Conservation (phyloP, 495 filamentous ascomycete species). For the Penicillium paxilli region DNA sequence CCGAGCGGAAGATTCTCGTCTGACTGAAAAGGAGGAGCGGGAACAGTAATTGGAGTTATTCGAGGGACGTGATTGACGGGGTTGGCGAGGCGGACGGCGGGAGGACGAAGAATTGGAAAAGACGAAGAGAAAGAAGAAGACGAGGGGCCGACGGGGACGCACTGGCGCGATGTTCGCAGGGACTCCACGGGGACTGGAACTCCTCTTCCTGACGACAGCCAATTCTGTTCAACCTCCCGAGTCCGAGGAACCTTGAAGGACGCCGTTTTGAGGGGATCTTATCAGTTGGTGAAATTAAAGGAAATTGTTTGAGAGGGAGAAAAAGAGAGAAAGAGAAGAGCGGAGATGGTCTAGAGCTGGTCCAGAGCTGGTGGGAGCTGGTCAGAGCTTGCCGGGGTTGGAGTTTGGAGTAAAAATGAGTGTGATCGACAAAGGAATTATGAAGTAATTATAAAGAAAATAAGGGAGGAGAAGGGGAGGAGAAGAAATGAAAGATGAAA, state of each 20-base stretch:
- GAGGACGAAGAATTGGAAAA: conserved; percentile 33
- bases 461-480: not conserved
- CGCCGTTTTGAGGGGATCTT: conserved; percentile 39
- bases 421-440: not conserved
- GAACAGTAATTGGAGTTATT: conserved; percentile 39
- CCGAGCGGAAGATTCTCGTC: conserved; percentile 44
- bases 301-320: too few relatives aligned
- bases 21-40: conserved; percentile 27
- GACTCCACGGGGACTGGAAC: conserved; percentile 27
- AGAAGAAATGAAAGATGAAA: not conserved
- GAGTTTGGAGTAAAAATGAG: conserved; percentile 8
- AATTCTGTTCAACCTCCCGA: conserved; percentile 31
- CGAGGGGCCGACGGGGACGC: conserved; percentile 27
- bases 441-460: not conserved
- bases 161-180: too few relatives aligned
- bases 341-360: not conserved
- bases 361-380: not conserved
- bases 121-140: conserved; percentile 9
- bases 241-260: conserved; percentile 25
- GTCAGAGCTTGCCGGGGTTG: conserved; percentile 7
- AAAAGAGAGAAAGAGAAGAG: too few relatives aligned
- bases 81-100: conserved; percentile 45
- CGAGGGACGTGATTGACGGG: conserved; percentile 52
- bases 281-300: too few relatives aligned
- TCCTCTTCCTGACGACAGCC: not conserved